A percentile compares a stretch with the other conserved stretches of the same genome.
Evolutionary conservation across 1,284 basidiomycete genomes (phyloP).

Genomic region (Rhizoctonia solani): DNA sequence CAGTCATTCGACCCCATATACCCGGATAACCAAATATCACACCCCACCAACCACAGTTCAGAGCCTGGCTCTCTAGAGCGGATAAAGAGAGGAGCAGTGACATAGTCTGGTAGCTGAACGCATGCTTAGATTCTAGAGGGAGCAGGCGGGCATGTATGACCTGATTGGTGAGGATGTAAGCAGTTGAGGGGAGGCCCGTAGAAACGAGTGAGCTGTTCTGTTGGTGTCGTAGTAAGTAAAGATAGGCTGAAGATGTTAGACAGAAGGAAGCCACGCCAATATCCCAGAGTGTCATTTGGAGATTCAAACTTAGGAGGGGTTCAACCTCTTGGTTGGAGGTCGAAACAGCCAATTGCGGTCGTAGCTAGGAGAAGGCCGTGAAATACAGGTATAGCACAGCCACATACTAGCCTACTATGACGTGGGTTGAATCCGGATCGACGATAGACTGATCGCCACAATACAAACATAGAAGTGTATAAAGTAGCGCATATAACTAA

Average conservation of each 20-base stretch:
- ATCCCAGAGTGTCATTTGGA: background rate
- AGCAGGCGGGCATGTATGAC: conserved; percentile 64
- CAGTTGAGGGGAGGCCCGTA: background rate
- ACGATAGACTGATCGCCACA: no score
- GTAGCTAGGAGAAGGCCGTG: no score
- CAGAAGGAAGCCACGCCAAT: background rate
- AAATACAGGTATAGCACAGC: no score
- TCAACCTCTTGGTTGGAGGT: background rate
- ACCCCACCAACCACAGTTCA: conserved; percentile 56
- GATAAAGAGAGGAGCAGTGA: conserved; percentile 63
- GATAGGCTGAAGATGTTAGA: conserved; percentile 13
- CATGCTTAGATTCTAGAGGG: conserved; percentile 56
- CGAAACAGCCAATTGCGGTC: background rate
- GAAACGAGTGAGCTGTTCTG: background rate
- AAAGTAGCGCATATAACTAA: no score
- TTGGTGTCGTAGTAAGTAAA: conserved; percentile 12
- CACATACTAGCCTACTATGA: background rate
- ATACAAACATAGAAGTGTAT: no score
- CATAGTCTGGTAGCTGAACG: conserved; percentile 68
- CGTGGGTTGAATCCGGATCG: background rate
- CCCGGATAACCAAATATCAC: conserved; percentile 58
- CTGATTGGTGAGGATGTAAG: conserved; percentile 57
- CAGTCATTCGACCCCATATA: conserved; percentile 52
- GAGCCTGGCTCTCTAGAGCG: conserved; percentile 55
- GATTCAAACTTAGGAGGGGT: background rate